Evolutionary conservation across 2,329 filamentous ascomycete genomes (phyloP).

Genomic region (Scedosporium minutisporum): DNA sequence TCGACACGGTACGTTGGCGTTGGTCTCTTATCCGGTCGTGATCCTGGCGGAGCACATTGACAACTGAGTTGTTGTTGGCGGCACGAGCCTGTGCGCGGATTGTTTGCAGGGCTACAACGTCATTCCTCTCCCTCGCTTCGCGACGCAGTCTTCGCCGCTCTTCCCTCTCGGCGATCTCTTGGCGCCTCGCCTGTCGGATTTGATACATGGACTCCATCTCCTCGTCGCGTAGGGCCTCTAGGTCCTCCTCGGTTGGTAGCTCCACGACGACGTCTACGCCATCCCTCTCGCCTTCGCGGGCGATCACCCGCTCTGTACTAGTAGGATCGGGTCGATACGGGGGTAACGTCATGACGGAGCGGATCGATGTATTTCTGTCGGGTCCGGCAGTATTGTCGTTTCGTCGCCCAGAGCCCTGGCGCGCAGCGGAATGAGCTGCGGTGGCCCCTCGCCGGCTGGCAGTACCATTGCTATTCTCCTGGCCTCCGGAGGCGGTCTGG

Average conservation of each 20-base stretch:
- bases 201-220: slow-evolving; percentile 93
- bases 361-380: slow-evolving; percentile 74
- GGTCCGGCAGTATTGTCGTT: slow-evolving; percentile 30
- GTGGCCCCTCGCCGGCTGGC: too few species aligned
- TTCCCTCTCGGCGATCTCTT: slow-evolving; percentile 68
- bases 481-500: background rate
- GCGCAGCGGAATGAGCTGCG: background rate
- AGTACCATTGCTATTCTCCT: background rate
- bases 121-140: slow-evolving; percentile 64
- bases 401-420: background rate
- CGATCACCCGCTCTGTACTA: slow-evolving; percentile 73
- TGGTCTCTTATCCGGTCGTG: slow-evolving; percentile 47
- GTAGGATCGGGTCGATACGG: slow-evolving; percentile 66
- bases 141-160: slow-evolving; percentile 58
- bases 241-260: slow-evolving; percentile 68
- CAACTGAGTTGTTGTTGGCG: slow-evolving; percentile 36
- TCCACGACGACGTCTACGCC: slow-evolving; percentile 89
- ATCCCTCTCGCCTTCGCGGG: slow-evolving; percentile 78
- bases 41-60: slow-evolving; percentile 49
- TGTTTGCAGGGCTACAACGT: slow-evolving; percentile 57
- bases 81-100: slow-evolving; percentile 49
- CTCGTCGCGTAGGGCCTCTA: slow-evolving; percentile 69
- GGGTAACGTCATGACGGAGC: slow-evolving; percentile 90
- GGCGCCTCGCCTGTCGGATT: slow-evolving; percentile 68
- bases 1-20: slow-evolving; percentile 58